Evolutionary conservation across 257 asterid species (phyloP).

Genomic region (Salvia splendens): DNA sequence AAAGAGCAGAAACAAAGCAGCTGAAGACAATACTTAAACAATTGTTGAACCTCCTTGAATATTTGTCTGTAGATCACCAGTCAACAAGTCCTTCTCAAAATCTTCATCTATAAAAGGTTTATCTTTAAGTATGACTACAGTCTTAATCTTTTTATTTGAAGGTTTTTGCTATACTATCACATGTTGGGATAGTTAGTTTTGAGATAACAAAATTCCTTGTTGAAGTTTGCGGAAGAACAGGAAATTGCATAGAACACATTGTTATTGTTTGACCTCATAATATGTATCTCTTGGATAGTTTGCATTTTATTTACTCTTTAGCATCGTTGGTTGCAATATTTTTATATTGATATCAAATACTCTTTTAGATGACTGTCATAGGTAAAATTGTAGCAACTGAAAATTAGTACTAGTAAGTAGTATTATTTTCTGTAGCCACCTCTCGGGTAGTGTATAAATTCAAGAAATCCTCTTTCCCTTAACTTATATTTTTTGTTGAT

Average conservation of each 20-base stretch:
- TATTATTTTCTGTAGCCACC: neutral
- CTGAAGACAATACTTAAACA: slow-evolving; percentile 32
- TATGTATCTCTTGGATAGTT: neutral
- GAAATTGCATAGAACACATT: slow-evolving; percentile 4
- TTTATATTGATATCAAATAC: slow-evolving; percentile 5
- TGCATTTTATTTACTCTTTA: neutral
- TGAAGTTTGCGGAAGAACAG: neutral
- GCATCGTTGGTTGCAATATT: neutral
- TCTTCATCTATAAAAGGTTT: slow-evolving; percentile 59
- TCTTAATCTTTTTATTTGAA: neutral
- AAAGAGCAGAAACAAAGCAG: slow-evolving; percentile 50
- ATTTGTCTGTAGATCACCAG: slow-evolving; percentile 33
- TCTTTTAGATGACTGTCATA: neutral
- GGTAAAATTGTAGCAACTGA: slow-evolving; percentile 5
- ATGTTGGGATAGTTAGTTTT: slow-evolving; percentile 1
- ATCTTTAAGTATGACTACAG: slow-evolving; percentile 1
- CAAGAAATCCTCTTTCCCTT: neutral
- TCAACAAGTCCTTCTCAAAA: slow-evolving; percentile 27
- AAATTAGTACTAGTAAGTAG: neutral
- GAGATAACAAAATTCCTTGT: too few species aligned
- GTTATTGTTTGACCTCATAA: neutral
- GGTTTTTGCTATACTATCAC: slow-evolving; percentile 1
- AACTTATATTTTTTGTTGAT: too few species aligned
- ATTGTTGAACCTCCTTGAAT: slow-evolving; percentile 14
- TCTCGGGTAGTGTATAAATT: too few species aligned